Percentiles rank a stretch among this genome's conserved stretches.
phyloP scores from a whole-genome alignment of 2,329 filamentous ascomycete genomes.

The Nemania abortiva region DNA sequence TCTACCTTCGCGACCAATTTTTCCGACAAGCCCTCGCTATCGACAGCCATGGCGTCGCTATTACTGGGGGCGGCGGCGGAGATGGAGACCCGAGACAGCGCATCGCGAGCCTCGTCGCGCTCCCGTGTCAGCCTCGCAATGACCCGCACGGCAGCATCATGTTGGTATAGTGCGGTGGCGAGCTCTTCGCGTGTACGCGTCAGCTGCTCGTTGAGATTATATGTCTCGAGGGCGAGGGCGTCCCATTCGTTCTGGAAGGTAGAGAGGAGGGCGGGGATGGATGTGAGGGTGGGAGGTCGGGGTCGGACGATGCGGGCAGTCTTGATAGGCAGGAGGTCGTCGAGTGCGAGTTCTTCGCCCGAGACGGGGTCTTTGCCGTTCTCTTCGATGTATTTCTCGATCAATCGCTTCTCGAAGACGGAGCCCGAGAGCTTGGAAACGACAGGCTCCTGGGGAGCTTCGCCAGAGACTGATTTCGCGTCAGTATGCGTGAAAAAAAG shows the following conservation, averaged over 20 bases:
- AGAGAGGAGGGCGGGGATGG: constrained; percentile 91
- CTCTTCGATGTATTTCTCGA: constrained; percentile 94
- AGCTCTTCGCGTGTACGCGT: constrained; percentile 93
- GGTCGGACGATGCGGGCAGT: constrained; percentile 86
- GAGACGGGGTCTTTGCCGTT: constrained; percentile 93
- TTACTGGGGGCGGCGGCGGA: constrained; percentile 66
- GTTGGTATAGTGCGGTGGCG: constrained; percentile 92
- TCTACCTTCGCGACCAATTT: constrained; percentile 80
- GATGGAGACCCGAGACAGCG: constrained; percentile 86
- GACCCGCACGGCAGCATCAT: constrained; percentile 95
- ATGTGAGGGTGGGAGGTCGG: constrained; percentile 91
- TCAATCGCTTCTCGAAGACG: constrained; percentile 93
- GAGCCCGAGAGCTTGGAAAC: constrained; percentile 96
- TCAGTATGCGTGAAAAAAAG: constrained; percentile 38
- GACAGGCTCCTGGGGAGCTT: constrained; percentile 93
- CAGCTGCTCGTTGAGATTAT: constrained; percentile 89
- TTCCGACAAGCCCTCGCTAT: constrained; percentile 80
- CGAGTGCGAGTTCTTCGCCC: constrained; percentile 82
- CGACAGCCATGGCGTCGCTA: constrained; percentile 93
- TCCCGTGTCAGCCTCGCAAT: constrained; percentile 93
- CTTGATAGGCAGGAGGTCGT: constrained; percentile 91
- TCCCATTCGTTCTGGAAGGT: constrained; percentile 99
- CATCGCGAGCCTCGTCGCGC: constrained; percentile 90
- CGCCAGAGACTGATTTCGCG: constrained; percentile 81
- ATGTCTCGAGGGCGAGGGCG: constrained; percentile 89